Conservation (phyloP, 176 grass and related monocot genomes). For the Chloris gayana region DNA sequence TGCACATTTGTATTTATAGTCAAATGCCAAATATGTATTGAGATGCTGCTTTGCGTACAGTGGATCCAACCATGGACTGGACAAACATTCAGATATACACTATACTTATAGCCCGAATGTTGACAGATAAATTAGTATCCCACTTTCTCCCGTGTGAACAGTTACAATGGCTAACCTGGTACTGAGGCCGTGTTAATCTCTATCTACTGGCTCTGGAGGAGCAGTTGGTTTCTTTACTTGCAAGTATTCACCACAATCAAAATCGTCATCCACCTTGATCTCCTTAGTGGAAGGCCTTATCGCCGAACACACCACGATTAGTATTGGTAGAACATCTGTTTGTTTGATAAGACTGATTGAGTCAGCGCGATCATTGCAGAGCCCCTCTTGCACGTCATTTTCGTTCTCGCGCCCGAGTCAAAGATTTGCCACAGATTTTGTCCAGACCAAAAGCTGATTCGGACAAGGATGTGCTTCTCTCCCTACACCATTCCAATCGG, state of each 20-base stretch:
- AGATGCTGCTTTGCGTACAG: too few species aligned
- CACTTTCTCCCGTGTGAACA: too few species aligned
- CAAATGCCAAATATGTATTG: too few species aligned
- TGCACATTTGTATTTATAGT: too few species aligned
- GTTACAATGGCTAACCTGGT: too few species aligned
- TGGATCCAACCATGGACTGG: too few species aligned
- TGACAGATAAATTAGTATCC: too few species aligned
- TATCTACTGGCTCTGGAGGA: too few species aligned
- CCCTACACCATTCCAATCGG: not conserved
- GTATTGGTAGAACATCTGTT: not conserved
- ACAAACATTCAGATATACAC: too few species aligned
- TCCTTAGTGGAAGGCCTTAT: not conserved
- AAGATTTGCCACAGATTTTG: slow-evolving; percentile 22
- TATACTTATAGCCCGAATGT: too few species aligned
- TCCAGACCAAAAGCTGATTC: slow-evolving; percentile 8
- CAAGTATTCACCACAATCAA: not conserved
- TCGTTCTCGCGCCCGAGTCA: not conserved
- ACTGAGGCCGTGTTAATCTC: too few species aligned
- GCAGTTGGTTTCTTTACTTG: slow-evolving; percentile 24
- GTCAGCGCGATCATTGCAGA: slow-evolving; percentile 28
- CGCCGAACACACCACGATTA: not conserved
- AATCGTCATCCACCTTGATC: not conserved
- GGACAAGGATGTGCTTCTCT: not conserved
- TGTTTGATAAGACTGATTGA: not conserved
- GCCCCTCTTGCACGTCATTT: not conserved